phyloP scores from a whole-genome alignment of 2,329 filamentous ascomycete genomes.

The Aspergillus pseudoterreus region DNA sequence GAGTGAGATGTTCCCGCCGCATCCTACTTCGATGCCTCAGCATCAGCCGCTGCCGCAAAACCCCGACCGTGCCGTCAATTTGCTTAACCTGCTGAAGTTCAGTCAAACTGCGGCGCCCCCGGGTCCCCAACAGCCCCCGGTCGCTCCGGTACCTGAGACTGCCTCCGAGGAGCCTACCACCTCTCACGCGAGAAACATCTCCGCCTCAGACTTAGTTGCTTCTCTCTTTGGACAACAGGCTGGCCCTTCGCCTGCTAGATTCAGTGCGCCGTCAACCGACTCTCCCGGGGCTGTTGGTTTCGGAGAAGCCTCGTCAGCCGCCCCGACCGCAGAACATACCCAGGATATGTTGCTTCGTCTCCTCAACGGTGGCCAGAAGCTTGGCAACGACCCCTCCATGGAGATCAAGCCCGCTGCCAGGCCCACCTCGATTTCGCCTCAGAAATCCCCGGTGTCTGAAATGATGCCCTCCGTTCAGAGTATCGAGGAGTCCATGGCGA shows the following conservation, averaged over 20 bases:
- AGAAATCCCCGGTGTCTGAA: slow-evolving; percentile 27
- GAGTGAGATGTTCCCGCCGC: slow-evolving; percentile 40
- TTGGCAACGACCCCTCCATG: slow-evolving; percentile 24
- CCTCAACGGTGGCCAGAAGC: slow-evolving; percentile 66
- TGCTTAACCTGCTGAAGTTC: slow-evolving; percentile 65
- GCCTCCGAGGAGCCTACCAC: slow-evolving; percentile 16
- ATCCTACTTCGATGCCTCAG: slow-evolving; percentile 34
- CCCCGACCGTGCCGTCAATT: slow-evolving; percentile 51
- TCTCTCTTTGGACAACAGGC: slow-evolving; percentile 49
- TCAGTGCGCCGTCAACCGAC: slow-evolving; percentile 19
- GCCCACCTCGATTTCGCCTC: slow-evolving; percentile 37
- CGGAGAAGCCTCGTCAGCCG: slow-evolving; percentile 16
- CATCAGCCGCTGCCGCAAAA: slow-evolving; percentile 36
- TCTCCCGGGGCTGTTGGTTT: slow-evolving; percentile 19
- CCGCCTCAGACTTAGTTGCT: slow-evolving; percentile 56
- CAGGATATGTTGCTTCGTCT: slow-evolving; percentile 83
- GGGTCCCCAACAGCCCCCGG: slow-evolving; percentile 26
- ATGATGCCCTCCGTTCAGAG: slow-evolving; percentile 11
- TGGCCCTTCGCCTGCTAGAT: slow-evolving; percentile 15
- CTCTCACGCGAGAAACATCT: slow-evolving; percentile 41
- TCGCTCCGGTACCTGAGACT: slow-evolving; percentile 22
- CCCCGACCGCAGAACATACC: slow-evolving; percentile 59
- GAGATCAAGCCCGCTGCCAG: slow-evolving; percentile 28
- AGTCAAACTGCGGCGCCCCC: slow-evolving; percentile 44
- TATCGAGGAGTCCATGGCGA: slow-evolving; percentile 12